Conservation (phyloP, 805 yeast species). For the Lipomyces chichibuensis region DNA sequence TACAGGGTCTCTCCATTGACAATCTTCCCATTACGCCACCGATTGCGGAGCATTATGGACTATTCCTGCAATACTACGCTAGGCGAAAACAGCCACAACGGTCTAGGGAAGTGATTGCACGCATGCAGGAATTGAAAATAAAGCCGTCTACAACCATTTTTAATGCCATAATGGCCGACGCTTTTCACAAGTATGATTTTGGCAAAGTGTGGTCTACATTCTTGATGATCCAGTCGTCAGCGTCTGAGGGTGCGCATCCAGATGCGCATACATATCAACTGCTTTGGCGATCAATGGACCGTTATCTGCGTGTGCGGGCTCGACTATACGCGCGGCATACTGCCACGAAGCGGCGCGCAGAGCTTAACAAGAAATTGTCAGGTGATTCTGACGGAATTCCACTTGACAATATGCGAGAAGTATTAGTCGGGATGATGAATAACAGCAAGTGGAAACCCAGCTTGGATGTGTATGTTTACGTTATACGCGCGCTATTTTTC, state of each 20-base stretch:
- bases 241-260: constrained; percentile 10
- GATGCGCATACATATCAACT: constrained; percentile 17
- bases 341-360: background rate
- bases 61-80: constrained; percentile 27
- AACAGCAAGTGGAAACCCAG: constrained; percentile 15
- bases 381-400: background rate
- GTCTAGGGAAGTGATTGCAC: constrained; percentile 6
- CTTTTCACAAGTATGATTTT: constrained; percentile 16
- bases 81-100: constrained; percentile 16
- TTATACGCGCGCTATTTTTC: constrained; percentile 14
- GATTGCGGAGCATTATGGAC: constrained; percentile 25
- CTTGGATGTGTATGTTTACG: constrained; percentile 4
- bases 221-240: background rate
- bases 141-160: constrained; percentile 16
- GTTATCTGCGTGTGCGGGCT: constrained; percentile 12
- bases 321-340: background rate
- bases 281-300: constrained; percentile 26
- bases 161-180: constrained; percentile 20
- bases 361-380: background rate
- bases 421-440: constrained; percentile 13
- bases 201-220: constrained; percentile 10
- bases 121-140: constrained; percentile 21
- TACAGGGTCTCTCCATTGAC: constrained; percentile 9
- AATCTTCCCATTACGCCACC: constrained; percentile 9
- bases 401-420: constrained; percentile 1